These are phyloP conservation scores for Xylariaceae sp. DNA, from an alignment of 2,329 filamentous ascomycete species.

Conservation along the genomic window DNA sequence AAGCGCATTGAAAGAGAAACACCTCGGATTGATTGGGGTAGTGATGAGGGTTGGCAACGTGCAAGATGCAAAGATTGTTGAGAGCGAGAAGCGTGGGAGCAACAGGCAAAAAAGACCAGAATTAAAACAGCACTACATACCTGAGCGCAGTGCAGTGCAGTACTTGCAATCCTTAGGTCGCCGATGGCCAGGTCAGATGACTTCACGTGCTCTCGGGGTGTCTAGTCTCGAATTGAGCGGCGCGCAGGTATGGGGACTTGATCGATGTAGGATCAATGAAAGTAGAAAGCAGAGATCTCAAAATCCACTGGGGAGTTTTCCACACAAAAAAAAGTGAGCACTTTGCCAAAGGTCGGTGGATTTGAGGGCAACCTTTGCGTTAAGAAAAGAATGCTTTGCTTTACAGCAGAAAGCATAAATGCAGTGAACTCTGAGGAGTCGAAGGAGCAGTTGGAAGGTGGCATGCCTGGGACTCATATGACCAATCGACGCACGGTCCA, in stretches of 20 bases:
- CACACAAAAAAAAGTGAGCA: constrained; percentile 16
- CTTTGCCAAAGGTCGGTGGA: constrained; percentile 7
- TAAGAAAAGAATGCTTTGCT: constrained; percentile 17
- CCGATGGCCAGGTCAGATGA: constrained; percentile 30
- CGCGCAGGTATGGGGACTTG: constrained; percentile 25
- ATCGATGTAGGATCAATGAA: constrained; percentile 15
- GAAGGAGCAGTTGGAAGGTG: constrained; percentile 26
- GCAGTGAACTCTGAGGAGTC: constrained; percentile 23
- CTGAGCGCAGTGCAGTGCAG: constrained; percentile 22
- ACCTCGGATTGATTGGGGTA: too few relatives aligned
- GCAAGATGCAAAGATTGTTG: too few relatives aligned
- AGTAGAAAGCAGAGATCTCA: constrained; percentile 16
- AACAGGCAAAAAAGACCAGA: background rate
- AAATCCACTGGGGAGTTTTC: constrained; percentile 18
- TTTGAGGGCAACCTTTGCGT: constrained; percentile 16
- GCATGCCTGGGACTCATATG: constrained; percentile 24
- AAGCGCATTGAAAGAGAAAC: too few relatives aligned
- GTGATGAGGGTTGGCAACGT: too few relatives aligned
- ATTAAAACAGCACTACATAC: constrained; percentile 19
- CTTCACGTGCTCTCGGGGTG: constrained; percentile 29
- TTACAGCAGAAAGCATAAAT: constrained; percentile 22
- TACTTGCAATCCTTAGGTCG: constrained; percentile 26
- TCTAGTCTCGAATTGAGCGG: constrained; percentile 26
- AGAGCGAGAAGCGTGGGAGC: background rate
- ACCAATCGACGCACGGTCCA: constrained; percentile 18